Percentiles rank a stretch among this genome's conserved stretches.
Evolutionary conservation across 139 green algal genomes (phyloP).

Genomic region (Tetradesmus obliquus): DNA sequence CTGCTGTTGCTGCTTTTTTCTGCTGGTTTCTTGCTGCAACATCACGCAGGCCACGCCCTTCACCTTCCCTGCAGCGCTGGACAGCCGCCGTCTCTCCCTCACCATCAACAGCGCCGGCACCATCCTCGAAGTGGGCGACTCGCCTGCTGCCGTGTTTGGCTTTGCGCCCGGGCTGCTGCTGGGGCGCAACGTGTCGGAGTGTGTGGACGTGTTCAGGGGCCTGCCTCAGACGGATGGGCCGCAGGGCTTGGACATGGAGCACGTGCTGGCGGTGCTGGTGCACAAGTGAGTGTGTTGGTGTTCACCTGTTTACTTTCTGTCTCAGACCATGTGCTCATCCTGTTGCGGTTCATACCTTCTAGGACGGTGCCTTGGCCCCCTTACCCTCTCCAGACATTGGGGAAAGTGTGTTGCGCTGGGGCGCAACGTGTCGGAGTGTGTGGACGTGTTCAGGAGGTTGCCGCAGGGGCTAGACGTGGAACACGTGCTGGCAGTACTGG

Average conservation of each 20-base stretch:
- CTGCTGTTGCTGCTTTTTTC: too few relatives aligned
- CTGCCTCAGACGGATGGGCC: constrained; percentile 21
- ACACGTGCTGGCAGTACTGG: constrained; percentile 2
- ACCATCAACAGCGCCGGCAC: constrained; percentile 52
- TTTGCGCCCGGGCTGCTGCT: constrained; percentile 52
- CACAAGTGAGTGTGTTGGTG: constrained; percentile 25
- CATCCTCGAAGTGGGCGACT: constrained; percentile 37
- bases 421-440: constrained; percentile 8
- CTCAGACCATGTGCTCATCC: too few relatives aligned
- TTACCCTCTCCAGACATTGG: too few relatives aligned
- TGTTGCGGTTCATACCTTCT: too few relatives aligned
- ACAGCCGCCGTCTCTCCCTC: constrained; percentile 55
- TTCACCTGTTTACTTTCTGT: too few relatives aligned
- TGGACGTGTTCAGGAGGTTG: constrained; percentile 36
- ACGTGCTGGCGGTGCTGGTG: constrained; percentile 12
- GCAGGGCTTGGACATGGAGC: constrained; percentile 32
- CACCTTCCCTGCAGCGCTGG: constrained; percentile 40
- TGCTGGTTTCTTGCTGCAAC: too few relatives aligned
- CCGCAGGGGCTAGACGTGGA: constrained; percentile 35
- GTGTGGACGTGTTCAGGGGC: constrained; percentile 26
- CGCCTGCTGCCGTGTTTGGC: constrained; percentile 52
- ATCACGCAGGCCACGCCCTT: constrained; percentile 8
- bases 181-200: constrained; percentile 36
- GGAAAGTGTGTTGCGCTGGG: constrained; percentile 44
- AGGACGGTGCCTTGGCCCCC: too few relatives aligned